phyloP scores from a whole-genome alignment of 768 basidiomycete species.

The Phylloporus rhodoxanthus region DNA sequence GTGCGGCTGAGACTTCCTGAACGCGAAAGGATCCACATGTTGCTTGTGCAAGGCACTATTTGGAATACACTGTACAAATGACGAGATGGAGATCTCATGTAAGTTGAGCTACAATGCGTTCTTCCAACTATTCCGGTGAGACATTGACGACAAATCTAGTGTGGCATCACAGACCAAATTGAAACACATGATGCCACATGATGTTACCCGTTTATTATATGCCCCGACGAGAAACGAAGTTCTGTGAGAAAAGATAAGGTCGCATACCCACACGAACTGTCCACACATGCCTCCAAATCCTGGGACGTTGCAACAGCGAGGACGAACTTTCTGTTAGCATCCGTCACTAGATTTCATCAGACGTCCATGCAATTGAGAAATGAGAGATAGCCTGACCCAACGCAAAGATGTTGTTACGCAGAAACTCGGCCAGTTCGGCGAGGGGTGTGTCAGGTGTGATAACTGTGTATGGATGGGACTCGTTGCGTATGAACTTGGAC shows the following conservation, averaged over 20 bases:
- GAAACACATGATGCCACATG: not conserved
- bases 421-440: constrained; percentile 75
- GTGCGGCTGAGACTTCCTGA: not conserved
- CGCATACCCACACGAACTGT: not conserved
- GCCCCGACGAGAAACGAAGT: constrained; percentile 28
- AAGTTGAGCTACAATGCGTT: not conserved
- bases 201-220: constrained; percentile 10
- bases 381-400: constrained; percentile 45
- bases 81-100: not conserved
- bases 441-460: constrained; percentile 80
- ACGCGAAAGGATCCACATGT: not conserved
- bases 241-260: constrained; percentile 13
- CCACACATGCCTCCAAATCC: constrained; percentile 48
- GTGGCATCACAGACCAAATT: not conserved
- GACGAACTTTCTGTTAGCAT: constrained; percentile 74
- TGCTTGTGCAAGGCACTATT: not conserved
- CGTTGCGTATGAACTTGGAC: constrained; percentile 65
- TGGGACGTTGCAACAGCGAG: constrained; percentile 73
- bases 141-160: not conserved
- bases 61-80: not conserved
- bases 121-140: not conserved
- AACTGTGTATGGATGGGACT: constrained; percentile 62
- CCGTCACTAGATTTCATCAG: constrained; percentile 57
- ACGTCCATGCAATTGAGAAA: not conserved
- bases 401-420: constrained; percentile 67